Percentiles rank a stretch among this genome's conserved stretches.
Conservation (phyloP, 2,329 filamentous ascomycete genomes). For the Trichoderma simmonsii region DNA sequence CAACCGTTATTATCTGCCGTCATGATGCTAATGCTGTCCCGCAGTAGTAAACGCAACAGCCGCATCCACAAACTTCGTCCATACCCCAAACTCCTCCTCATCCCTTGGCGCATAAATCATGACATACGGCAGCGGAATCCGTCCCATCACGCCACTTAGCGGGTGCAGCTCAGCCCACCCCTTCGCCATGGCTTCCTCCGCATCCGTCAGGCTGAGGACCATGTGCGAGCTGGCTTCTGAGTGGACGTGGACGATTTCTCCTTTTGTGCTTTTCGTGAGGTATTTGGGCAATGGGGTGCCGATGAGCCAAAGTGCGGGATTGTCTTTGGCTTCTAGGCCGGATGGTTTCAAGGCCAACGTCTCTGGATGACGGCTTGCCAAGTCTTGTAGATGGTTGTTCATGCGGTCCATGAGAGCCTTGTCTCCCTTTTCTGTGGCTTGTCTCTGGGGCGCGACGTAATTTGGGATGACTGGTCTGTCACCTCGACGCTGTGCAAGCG, state of each 20-base stretch:
- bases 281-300: conserved; percentile 3
- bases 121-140: conserved; percentile 30
- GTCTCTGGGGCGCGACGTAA: conserved; percentile 39
- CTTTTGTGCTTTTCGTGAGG: conserved; percentile 18
- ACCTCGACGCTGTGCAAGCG: conserved; percentile 23
- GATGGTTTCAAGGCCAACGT: background rate
- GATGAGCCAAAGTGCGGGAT: conserved; percentile 14
- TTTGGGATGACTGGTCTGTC: conserved; percentile 33
- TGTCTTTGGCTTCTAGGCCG: conserved; percentile 11
- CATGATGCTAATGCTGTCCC: background rate
- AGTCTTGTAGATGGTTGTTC: conserved; percentile 26
- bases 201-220: conserved; percentile 37
- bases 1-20: background rate
- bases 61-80: conserved; percentile 25
- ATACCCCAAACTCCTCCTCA: conserved; percentile 33
- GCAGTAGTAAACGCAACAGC: conserved; percentile 20
- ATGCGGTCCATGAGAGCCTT: conserved; percentile 22
- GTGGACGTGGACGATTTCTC: conserved; percentile 40
- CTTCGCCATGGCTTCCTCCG: conserved; percentile 31
- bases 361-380: conserved; percentile 4
- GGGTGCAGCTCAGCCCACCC: conserved; percentile 42
- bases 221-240: conserved; percentile 39
- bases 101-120: conserved; percentile 41
- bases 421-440: conserved; percentile 29
- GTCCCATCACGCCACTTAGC: conserved; percentile 23